These are phyloP conservation scores for Pichia phayaonensis DNA, from an alignment of 805 yeast genomes.

Conservation along the genomic window DNA sequence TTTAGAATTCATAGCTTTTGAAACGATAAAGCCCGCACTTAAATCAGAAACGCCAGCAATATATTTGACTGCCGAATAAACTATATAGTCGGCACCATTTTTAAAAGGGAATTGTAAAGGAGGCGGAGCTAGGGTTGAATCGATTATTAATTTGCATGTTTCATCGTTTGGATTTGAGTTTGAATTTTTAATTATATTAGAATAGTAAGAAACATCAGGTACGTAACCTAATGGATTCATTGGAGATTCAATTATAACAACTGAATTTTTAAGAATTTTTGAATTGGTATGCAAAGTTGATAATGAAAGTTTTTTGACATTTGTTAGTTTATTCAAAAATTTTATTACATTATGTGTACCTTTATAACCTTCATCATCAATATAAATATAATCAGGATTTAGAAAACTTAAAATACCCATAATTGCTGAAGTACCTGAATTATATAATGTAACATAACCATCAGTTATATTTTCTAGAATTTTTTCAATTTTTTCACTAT, in stretches of 20 bases:
- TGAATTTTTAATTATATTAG: conserved; percentile 35
- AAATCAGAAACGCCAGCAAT: conserved; percentile 50
- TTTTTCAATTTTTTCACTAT: conserved; percentile 39
- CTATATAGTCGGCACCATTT: conserved; percentile 44
- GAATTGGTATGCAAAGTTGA: conserved; percentile 27
- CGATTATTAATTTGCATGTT: conserved; percentile 37
- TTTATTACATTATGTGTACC: conserved; percentile 44
- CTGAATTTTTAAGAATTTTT: conserved; percentile 33
- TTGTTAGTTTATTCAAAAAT: conserved; percentile 36
- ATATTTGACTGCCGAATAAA: conserved; percentile 51
- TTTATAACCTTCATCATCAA: conserved; percentile 42
- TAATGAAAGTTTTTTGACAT: conserved; percentile 31
- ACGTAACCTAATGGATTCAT: conserved; percentile 45
- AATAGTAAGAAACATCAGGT: conserved; percentile 35
- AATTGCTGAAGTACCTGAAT: conserved; percentile 45
- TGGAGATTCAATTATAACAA: conserved; percentile 46
- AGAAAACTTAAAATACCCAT: conserved; percentile 40
- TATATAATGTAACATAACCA: conserved; percentile 39
- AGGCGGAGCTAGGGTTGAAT: conserved; percentile 51
- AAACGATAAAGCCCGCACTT: conserved; percentile 44
- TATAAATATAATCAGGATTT: conserved; percentile 38
- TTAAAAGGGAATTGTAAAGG: conserved; percentile 46
- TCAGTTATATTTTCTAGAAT: conserved; percentile 38
- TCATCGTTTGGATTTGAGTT: conserved; percentile 14
- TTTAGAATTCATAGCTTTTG: conserved; percentile 30